A percentile compares a stretch with the other conserved stretches of the same genome.
These are phyloP conservation scores for fission yeast (Schizosaccharomyces pombe) DNA, from an alignment of 805 yeast species.

Conservation along the genomic window DNA sequence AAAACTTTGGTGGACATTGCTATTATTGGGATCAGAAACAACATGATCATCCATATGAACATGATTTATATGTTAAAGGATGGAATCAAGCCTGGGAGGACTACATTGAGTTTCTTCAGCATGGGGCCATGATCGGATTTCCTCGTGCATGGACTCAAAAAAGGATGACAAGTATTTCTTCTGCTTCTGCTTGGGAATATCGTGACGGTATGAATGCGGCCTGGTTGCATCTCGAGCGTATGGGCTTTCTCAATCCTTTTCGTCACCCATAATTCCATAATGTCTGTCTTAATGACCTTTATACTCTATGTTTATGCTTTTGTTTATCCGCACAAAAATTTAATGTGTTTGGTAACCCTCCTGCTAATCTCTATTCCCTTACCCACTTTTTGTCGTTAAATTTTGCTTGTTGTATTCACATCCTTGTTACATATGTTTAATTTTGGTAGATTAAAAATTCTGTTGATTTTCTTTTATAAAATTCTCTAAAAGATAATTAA, in stretches of 20 bases:
- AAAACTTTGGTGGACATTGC: neutral
- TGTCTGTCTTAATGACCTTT: too few relatives aligned
- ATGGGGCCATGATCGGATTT: neutral
- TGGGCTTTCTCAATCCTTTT: neutral
- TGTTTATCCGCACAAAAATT: too few relatives aligned
- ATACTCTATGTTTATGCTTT: too few relatives aligned
- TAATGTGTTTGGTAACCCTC: too few relatives aligned
- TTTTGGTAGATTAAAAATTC: too few relatives aligned
- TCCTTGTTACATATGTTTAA: too few relatives aligned
- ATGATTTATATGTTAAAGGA: neutral
- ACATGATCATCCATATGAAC: neutral
- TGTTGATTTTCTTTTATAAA: too few relatives aligned
- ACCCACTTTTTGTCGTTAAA: too few relatives aligned
- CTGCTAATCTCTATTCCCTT: too few relatives aligned
- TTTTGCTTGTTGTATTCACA: too few relatives aligned
- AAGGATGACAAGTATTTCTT: constrained; percentile 17
- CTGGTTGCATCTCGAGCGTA: neutral
- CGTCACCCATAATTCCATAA: too few relatives aligned
- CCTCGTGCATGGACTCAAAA: constrained; percentile 6
- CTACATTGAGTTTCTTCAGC: neutral
- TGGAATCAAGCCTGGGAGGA: neutral
- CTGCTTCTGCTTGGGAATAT: neutral
- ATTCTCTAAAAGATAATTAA: too few relatives aligned
- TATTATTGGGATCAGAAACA: neutral
- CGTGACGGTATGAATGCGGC: neutral